Conservation (phyloP, 768 basidiomycete species). For the Amanita phalloides region DNA sequence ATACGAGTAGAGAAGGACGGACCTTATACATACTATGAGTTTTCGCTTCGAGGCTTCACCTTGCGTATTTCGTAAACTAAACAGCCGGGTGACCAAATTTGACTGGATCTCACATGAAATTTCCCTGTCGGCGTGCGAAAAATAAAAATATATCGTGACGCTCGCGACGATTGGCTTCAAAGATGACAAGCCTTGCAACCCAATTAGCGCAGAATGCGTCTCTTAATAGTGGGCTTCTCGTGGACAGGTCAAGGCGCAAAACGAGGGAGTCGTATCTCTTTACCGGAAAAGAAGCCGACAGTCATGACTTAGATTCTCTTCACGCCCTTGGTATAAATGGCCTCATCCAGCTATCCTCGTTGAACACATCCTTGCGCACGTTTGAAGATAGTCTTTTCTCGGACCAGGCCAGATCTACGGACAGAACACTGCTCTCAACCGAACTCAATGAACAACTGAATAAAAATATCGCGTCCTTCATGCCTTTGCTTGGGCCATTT, state of each 20-base stretch:
- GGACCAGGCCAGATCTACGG: conserved; percentile 59
- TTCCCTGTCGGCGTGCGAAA: no score
- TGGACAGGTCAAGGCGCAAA: conserved; percentile 54
- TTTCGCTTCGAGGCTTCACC: no score
- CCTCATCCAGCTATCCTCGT: conserved; percentile 54
- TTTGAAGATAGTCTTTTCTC: conserved; percentile 75
- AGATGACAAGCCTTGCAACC: conserved; percentile 46
- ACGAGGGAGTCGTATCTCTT: conserved; percentile 80
- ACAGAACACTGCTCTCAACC: conserved; percentile 64
- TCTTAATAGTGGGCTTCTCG: conserved; percentile 64
- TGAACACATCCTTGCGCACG: conserved; percentile 45
- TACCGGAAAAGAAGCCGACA: conserved; percentile 67
- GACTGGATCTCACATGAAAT: no score
- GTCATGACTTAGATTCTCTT: conserved; percentile 82
- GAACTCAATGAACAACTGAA: conserved; percentile 61
- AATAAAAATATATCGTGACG: no score
- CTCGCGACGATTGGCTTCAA: background rate
- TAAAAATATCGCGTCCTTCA: conserved; percentile 43
- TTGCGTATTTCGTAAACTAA: no score
- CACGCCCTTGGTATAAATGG: conserved; percentile 74
- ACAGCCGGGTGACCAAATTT: no score
- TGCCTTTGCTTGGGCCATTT: conserved; percentile 69
- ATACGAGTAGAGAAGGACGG: no score
- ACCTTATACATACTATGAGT: no score
- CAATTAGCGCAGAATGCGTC: conserved; percentile 77